A percentile compares a stretch with the other conserved stretches of the same genome.
Conservation (phyloP, 495 filamentous ascomycete species). For the Tirmania nivea region DNA sequence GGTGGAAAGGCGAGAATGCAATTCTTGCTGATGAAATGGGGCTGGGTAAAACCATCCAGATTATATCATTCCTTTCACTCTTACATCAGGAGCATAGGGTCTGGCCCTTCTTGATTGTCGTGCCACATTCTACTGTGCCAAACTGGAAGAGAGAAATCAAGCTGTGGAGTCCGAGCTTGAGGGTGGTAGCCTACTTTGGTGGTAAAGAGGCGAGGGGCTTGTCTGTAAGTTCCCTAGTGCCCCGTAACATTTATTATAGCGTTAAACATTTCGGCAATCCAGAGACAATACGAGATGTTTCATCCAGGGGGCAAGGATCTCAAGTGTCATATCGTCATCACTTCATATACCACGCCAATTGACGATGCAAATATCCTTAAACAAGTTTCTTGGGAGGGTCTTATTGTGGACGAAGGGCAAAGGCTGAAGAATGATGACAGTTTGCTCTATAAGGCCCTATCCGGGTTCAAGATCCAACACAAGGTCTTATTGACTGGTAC, state of each 20-base stretch:
- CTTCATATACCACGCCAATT: constrained; percentile 73
- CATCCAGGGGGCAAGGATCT: constrained; percentile 32
- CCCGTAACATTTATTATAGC: neutral
- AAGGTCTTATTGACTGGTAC: constrained; percentile 73
- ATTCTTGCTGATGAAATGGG: constrained; percentile 99
- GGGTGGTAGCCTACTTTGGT: constrained; percentile 83
- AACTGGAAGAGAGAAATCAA: constrained; percentile 98
- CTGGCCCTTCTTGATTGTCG: constrained; percentile 85
- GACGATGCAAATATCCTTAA: constrained; percentile 42
- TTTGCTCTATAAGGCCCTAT: constrained; percentile 52
- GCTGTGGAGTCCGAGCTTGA: constrained; percentile 66
- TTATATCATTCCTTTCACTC: constrained; percentile 60
- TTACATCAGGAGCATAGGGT: constrained; percentile 58
- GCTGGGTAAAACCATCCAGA: constrained; percentile 90
- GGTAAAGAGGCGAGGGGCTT: constrained; percentile 35
- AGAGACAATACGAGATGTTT: constrained; percentile 57
- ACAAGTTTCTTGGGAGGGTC: constrained; percentile 55
- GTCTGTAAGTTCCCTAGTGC: constrained; percentile 31
- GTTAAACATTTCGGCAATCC: constrained; percentile 2
- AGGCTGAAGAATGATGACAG: constrained; percentile 85
- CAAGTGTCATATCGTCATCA: constrained; percentile 77
- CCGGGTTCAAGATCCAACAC: constrained; percentile 48
- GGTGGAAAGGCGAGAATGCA: constrained; percentile 56
- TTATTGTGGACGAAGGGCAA: constrained; percentile 93
- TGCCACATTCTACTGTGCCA: constrained; percentile 80